Conservation (phyloP, 495 filamentous ascomycete genomes). For the Penicillium tannophilum region DNA sequence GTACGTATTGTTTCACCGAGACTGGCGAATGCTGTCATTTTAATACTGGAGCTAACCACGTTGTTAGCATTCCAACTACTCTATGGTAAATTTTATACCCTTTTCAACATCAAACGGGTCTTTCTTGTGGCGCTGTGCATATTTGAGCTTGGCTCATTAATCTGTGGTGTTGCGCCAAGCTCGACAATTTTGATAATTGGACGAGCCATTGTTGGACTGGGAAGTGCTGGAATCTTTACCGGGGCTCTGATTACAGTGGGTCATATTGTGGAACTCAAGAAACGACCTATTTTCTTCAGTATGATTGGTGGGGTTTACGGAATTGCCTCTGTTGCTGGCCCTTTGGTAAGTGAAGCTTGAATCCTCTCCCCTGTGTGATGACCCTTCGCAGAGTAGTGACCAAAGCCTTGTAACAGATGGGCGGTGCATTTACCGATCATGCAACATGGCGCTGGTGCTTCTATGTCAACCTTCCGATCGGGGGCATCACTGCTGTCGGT, state of each 20-base stretch:
- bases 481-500: background rate
- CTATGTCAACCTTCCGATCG: slow-evolving; percentile 6
- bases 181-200: slow-evolving; percentile 72
- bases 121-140: slow-evolving; percentile 32
- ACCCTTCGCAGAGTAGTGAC: background rate
- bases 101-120: slow-evolving; percentile 44
- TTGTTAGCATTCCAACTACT: background rate
- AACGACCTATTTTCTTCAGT: slow-evolving; percentile 44
- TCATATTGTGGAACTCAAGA: slow-evolving; percentile 51
- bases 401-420: background rate
- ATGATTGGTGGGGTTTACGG: background rate
- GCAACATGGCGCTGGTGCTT: slow-evolving; percentile 10
- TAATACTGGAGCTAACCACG: background rate
- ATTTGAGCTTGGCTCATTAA: slow-evolving; percentile 69
- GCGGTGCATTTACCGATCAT: background rate
- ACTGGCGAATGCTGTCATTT: background rate
- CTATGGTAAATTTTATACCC: slow-evolving; percentile 39
- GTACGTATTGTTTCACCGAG: slow-evolving; percentile 17
- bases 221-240: slow-evolving; percentile 58
- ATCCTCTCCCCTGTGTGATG: background rate
- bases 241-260: slow-evolving; percentile 55
- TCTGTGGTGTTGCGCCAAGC: slow-evolving; percentile 71
- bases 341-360: background rate
- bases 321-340: background rate
- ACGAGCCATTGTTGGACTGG: slow-evolving; percentile 73